phyloP scores from a whole-genome alignment of 2,329 filamentous ascomycete species.

The Triangularia setosa region DNA sequence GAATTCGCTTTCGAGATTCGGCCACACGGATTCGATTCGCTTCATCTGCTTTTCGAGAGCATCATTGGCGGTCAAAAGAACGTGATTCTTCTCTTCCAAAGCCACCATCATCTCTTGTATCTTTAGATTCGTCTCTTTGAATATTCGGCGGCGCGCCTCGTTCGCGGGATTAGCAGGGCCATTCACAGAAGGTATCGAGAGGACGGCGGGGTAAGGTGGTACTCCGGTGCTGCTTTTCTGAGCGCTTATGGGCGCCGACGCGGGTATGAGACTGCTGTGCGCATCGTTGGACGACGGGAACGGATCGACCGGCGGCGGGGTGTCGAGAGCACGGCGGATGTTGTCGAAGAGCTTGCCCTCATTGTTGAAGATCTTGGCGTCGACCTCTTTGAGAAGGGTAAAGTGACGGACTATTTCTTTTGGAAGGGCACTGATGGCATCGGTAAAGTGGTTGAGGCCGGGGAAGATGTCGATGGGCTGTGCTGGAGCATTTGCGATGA shows the following conservation, averaged over 20 bases:
- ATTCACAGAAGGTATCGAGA: slow-evolving; percentile 36
- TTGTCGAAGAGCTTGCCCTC: slow-evolving; percentile 78
- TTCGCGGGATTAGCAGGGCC: slow-evolving; percentile 50
- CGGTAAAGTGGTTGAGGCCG: slow-evolving; percentile 73
- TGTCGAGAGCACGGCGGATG: slow-evolving; percentile 59
- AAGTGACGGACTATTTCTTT: slow-evolving; percentile 95
- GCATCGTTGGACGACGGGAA: slow-evolving; percentile 42
- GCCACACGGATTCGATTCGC: slow-evolving; percentile 82
- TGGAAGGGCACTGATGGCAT: slow-evolving; percentile 85
- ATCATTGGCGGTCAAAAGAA: slow-evolving; percentile 88
- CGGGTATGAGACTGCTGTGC: slow-evolving; percentile 39
- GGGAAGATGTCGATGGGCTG: slow-evolving; percentile 63
- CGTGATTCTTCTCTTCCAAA: slow-evolving; percentile 96
- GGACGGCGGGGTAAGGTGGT: slow-evolving; percentile 34
- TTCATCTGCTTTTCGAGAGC: slow-evolving; percentile 79
- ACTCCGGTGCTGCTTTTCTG: slow-evolving; percentile 46
- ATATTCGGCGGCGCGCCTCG: slow-evolving; percentile 66
- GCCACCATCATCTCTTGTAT: slow-evolving; percentile 84
- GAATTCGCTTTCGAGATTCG: slow-evolving; percentile 81
- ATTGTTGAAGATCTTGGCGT: slow-evolving; percentile 89
- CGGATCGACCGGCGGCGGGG: slow-evolving; percentile 42
- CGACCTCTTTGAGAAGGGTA: slow-evolving; percentile 92
- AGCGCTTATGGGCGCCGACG: slow-evolving; percentile 46
- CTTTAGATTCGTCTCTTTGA: slow-evolving; percentile 71
- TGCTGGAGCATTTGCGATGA: slow-evolving; percentile 30